These are phyloP conservation scores for Chrysoporthe deuterocubensis DNA, from an alignment of 2,329 filamentous ascomycete species.

Conservation along the genomic window DNA sequence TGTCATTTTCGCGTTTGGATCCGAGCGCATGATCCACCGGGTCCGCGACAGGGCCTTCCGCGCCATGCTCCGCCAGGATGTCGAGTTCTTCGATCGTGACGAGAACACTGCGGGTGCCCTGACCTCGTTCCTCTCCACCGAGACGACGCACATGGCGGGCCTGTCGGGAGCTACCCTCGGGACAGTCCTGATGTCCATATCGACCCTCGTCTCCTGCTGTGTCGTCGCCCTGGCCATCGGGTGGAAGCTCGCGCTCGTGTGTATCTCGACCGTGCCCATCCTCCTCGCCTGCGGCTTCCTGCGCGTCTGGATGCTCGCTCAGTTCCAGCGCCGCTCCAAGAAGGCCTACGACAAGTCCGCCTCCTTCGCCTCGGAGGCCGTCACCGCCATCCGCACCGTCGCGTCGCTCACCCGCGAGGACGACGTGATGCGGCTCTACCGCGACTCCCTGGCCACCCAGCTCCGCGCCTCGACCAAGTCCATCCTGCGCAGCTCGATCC, in stretches of 20 bases:
- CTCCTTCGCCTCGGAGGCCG: conserved; percentile 89
- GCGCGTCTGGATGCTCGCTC: conserved; percentile 68
- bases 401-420: conserved; percentile 86
- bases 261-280: conserved; percentile 44
- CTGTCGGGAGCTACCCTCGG: conserved; percentile 87
- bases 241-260: conserved; percentile 50
- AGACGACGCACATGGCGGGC: conserved; percentile 86
- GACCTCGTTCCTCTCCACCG: conserved; percentile 85
- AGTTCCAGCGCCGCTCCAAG: conserved; percentile 80
- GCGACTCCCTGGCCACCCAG: conserved; percentile 66
- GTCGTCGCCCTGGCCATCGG: conserved; percentile 48
- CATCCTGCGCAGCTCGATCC: conserved; percentile 72
- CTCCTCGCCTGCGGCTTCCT: conserved; percentile 46
- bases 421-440: conserved; percentile 78
- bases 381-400: conserved; percentile 91
- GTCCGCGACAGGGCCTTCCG: conserved; percentile 84
- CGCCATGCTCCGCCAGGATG: conserved; percentile 88
- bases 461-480: conserved; percentile 71
- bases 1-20: conserved; percentile 78
- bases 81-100: conserved; percentile 86
- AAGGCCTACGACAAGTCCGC: conserved; percentile 79
- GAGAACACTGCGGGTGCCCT: conserved; percentile 88
- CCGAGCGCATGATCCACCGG: conserved; percentile 82
- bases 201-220: conserved; percentile 78
- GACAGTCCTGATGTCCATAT: conserved; percentile 78